A percentile compares a stretch with the other conserved stretches of the same genome.
These are phyloP conservation scores for Pleurotus platypus DNA, from an alignment of 768 basidiomycete species.

Conservation along the genomic window DNA sequence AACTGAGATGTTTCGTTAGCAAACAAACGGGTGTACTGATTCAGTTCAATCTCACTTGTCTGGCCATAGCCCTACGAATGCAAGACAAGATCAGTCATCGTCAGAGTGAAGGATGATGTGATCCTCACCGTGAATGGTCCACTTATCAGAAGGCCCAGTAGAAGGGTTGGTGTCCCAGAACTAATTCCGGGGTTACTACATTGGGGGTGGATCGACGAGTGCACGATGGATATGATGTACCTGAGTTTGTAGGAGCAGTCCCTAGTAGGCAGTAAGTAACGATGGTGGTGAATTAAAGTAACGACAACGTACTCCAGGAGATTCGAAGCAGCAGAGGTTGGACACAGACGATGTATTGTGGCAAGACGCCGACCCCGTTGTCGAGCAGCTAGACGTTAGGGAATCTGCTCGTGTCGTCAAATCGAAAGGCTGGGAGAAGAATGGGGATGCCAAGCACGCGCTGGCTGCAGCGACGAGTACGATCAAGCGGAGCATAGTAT, in stretches of 20 bases:
- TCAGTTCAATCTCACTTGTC: constrained; percentile 41
- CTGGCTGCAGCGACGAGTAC: background rate
- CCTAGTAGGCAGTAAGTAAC: constrained; percentile 8
- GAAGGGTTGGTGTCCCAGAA: constrained; percentile 55
- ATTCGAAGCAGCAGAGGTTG: constrained; percentile 62
- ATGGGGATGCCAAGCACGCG: constrained; percentile 1
- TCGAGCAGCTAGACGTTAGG: constrained; percentile 51
- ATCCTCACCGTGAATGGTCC: constrained; percentile 55
- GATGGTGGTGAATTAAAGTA: background rate
- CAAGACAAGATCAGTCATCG: background rate
- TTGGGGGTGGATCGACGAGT: background rate
- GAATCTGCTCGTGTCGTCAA: constrained; percentile 23
- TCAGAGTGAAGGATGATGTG: too few species aligned
- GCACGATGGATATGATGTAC: background rate
- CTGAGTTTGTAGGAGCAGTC: constrained; percentile 19
- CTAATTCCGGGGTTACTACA: constrained; percentile 19
- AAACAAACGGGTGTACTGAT: constrained; percentile 27
- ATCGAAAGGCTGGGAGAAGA: constrained; percentile 10
- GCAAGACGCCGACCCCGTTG: constrained; percentile 49
- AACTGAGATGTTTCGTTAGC: constrained; percentile 37
- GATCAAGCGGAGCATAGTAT: background rate
- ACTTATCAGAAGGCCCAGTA: constrained; percentile 48
- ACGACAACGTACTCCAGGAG: constrained; percentile 49
- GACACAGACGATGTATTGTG: constrained; percentile 41
- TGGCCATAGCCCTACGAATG: constrained; percentile 44